Percentiles rank a stretch among this genome's conserved stretches.
Conservation (phyloP, 495 filamentous ascomycete genomes). For the Neurospora pannonica region DNA sequence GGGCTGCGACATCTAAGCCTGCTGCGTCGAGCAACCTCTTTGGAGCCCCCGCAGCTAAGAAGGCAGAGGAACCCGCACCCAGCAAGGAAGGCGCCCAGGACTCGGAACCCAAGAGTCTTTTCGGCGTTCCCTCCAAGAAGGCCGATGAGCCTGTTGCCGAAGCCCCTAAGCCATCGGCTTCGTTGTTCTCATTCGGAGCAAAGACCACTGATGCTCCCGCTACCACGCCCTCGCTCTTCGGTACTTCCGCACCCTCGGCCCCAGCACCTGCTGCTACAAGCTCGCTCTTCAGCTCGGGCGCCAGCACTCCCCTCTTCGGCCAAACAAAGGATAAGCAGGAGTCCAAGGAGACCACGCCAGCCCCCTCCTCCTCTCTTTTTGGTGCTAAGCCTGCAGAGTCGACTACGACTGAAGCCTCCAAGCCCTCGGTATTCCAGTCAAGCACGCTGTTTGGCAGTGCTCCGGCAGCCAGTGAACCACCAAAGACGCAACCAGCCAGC, state of each 20-base stretch:
- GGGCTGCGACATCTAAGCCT: conserved; percentile 22
- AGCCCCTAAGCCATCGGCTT: conserved; percentile 6
- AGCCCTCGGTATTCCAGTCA: conserved; percentile 26
- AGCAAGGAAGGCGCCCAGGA: conserved; percentile 6
- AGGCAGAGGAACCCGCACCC: conserved; percentile 9
- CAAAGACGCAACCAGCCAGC: conserved; percentile 11
- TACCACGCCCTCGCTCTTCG: conserved; percentile 18
- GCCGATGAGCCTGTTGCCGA: conserved; percentile 9
- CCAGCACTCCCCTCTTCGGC: conserved; percentile 1
- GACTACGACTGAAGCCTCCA: conserved; percentile 13
- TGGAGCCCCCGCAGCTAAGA: conserved; percentile 10
- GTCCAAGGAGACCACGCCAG: conserved; percentile 8
- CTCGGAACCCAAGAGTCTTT: conserved; percentile 9
- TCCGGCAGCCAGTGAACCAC: neutral
- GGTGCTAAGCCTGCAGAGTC: conserved; percentile 8
- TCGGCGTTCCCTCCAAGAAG: conserved; percentile 13
- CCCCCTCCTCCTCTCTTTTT: conserved; percentile 10
- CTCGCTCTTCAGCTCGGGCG: conserved; percentile 12
- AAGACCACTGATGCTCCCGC: conserved; percentile 14
- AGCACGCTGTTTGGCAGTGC: conserved; percentile 35
- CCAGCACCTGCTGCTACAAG: neutral
- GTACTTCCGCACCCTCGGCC: conserved; percentile 7
- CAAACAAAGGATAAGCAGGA: conserved; percentile 14
- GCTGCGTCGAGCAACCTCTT: conserved; percentile 16
- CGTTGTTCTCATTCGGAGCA: conserved; percentile 7